These are phyloP conservation scores for Termitomyces sp. DNA, from an alignment of 768 basidiomycete genomes.

Conservation along the genomic window DNA sequence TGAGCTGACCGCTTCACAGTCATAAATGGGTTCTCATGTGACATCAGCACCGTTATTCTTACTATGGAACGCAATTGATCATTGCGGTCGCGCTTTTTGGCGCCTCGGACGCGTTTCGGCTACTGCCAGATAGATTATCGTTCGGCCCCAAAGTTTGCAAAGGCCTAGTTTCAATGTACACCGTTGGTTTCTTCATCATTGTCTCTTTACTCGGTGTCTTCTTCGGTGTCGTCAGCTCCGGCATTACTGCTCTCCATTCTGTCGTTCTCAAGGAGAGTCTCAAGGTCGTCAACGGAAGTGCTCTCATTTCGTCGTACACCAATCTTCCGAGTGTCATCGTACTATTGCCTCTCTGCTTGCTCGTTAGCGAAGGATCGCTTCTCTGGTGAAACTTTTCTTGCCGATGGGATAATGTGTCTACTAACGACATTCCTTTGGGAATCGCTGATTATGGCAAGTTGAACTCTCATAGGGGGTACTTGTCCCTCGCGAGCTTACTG, in stretches of 20 bases:
- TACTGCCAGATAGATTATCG: conserved; percentile 62
- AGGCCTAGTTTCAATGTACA: conserved; percentile 74
- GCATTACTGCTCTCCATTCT: conserved; percentile 86
- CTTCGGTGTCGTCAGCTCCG: conserved; percentile 80
- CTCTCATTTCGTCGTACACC: conserved; percentile 86
- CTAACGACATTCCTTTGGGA: conserved; percentile 71
- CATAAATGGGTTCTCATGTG: too few relatives aligned
- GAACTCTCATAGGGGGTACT: conserved; percentile 48
- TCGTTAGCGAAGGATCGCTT: conserved; percentile 73
- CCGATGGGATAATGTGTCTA: conserved; percentile 36
- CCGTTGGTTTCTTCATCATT: conserved; percentile 86
- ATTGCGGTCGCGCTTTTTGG: too few relatives aligned
- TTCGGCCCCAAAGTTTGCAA: conserved; percentile 60
- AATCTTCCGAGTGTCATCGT: conserved; percentile 75
- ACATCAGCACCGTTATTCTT: too few relatives aligned
- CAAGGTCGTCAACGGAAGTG: too few relatives aligned
- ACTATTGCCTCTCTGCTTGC: conserved; percentile 64
- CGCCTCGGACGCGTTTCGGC: conserved; percentile 39
- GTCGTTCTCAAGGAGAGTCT: conserved; percentile 91
- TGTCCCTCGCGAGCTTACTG: conserved; percentile 87
- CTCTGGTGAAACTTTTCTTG: too few relatives aligned
- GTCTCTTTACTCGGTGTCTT: conserved; percentile 60
- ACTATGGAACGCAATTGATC: too few relatives aligned
- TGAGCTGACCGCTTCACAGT: too few relatives aligned
- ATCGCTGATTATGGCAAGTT: conserved; percentile 67